Conservation (phyloP, 2,329 filamentous ascomycete species). For the Colletotrichum camelliae region DNA sequence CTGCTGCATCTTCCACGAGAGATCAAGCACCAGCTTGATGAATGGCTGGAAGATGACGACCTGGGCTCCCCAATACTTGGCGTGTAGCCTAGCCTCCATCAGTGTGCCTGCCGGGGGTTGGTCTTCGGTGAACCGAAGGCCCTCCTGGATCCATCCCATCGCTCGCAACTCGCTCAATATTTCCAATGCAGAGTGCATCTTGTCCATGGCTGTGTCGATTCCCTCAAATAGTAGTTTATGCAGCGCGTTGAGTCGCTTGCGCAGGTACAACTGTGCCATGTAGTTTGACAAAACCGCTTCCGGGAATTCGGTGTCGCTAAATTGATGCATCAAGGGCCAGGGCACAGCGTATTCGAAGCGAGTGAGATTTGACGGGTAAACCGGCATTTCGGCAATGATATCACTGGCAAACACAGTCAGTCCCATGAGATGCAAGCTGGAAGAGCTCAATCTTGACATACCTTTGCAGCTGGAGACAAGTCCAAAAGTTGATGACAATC, state of each 20-base stretch:
- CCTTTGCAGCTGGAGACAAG: conserved; percentile 91
- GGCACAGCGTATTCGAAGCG: conserved; percentile 69
- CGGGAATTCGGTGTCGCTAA: conserved; percentile 34
- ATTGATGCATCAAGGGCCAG: conserved; percentile 58
- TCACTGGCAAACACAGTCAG: conserved; percentile 61
- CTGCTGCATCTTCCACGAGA: conserved; percentile 42
- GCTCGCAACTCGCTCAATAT: conserved; percentile 19
- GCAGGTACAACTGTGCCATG: conserved; percentile 66
- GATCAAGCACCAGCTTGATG: conserved; percentile 60
- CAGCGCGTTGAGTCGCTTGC: conserved; percentile 69
- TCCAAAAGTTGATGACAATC: conserved; percentile 85
- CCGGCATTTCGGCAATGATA: conserved; percentile 83
- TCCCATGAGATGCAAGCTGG: background rate
- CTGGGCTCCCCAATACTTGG: conserved; percentile 92
- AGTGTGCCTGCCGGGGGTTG: conserved; percentile 79
- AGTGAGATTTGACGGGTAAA: conserved; percentile 66
- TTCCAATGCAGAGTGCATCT: conserved; percentile 50
- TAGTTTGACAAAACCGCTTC: conserved; percentile 63
- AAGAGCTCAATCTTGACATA: conserved; percentile 36
- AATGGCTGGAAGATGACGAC: conserved; percentile 90
- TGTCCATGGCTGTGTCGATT: conserved; percentile 39
- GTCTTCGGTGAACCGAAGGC: conserved; percentile 64
- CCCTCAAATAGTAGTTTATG: conserved; percentile 61
- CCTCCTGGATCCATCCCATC: conserved; percentile 52
- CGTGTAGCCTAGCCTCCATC: conserved; percentile 81